These are phyloP conservation scores for Pulveroboletus ravenelii DNA, from an alignment of 768 basidiomycete species.

Conservation along the genomic window DNA sequence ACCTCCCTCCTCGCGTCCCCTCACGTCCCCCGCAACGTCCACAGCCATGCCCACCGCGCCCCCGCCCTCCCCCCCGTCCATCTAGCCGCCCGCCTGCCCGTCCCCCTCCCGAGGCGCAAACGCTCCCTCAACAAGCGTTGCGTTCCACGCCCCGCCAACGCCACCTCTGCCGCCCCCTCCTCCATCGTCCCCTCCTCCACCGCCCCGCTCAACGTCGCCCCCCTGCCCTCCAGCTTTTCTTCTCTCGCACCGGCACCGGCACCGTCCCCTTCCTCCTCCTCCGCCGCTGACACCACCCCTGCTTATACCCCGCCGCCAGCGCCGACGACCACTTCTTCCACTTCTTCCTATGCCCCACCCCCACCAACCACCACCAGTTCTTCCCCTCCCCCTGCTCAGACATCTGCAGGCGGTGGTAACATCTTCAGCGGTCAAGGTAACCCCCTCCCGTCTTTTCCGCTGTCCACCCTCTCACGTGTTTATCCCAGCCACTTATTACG, in stretches of 20 bases:
- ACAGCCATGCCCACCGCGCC: conserved; percentile 21
- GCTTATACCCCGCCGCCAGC: no score
- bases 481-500: conserved; percentile 31
- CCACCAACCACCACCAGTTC: background rate
- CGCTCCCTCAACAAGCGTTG: conserved; percentile 31
- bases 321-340: background rate
- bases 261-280: background rate
- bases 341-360: background rate
- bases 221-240: background rate
- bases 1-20: conserved; percentile 34
- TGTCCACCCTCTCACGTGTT: background rate
- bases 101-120: conserved; percentile 8
- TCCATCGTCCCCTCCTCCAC: conserved; percentile 10
- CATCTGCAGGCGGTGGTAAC: background rate
- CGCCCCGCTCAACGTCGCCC: conserved; percentile 23
- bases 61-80: background rate
- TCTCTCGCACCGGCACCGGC: background rate
- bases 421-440: conserved; percentile 39
- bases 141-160: conserved; percentile 12
- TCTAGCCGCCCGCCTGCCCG: background rate
- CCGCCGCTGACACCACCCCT: background rate
- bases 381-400: conserved; percentile 4
- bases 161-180: background rate
- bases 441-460: background rate
- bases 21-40: conserved; percentile 30